Base-by-base conservation (phyloP, 2,329 filamentous ascomycete genomes). In the Penicillium sp. region DNA sequence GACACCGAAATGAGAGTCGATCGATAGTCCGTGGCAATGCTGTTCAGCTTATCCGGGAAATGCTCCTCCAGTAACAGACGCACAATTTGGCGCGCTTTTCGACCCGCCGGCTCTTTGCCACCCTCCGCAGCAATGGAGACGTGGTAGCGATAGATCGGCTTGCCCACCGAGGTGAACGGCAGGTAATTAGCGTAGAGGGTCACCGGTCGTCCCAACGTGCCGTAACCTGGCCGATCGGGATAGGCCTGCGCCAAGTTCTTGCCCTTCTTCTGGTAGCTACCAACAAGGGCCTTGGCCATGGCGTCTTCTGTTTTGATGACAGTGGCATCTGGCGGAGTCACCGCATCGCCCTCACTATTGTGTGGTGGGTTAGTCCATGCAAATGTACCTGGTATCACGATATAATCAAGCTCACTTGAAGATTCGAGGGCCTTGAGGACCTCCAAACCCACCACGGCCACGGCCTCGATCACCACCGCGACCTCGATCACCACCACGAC, bases 71-170 rank as follows among this genome's bases (percentile, higher is more conserved):
- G 53, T 13, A 82, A 55, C 24, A 76, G 57, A 12, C 75, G 63
- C 12, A 82, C 65, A 4, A 80, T 65, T 4, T 73, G 72, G 37
- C 70, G 69, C 33, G 68, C 74, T 60, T 75, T 78, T 32, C 68
- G 68, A 45, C 71, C 73, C 36, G 62, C 45, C 3, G 62, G 60
- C 4, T 55, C 43, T 5, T 53, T 55, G 5, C 53, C 61, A 3
- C 63, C 56, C n/a, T 65, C 58, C 4, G 58, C 59, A 1, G 54
- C 50, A 18, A 68, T 60, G 7, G 63, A 53, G 18, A 77, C 53
- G 29, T 66, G 64, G 49, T 78, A 77, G 3, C 71, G 67, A 47
- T 63, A 71, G 2, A 77, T 54, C 1, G 61, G 47, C 49, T 64
- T 67, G n/a, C 50, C 66, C 8, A 61, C 66, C 7, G 67, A 66